A percentile compares a stretch with the other conserved stretches of the same genome.
Evolutionary conservation across 2,329 filamentous ascomycete genomes (phyloP).

Genomic region (Cryphonectria naterciae): DNA sequence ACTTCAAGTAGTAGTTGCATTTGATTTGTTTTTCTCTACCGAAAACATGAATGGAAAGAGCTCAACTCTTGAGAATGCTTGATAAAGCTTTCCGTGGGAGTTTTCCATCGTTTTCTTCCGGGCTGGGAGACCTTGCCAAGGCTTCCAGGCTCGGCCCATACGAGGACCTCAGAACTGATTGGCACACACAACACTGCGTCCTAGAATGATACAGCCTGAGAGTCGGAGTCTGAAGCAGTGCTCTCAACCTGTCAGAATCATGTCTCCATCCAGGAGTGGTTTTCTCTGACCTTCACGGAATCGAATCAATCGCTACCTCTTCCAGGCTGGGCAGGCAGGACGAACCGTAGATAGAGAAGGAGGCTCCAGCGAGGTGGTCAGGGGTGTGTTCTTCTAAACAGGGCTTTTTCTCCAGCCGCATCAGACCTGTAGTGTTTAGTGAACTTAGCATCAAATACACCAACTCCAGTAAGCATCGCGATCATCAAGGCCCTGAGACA

Average conservation of each 20-base stretch:
- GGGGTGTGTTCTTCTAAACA: background rate
- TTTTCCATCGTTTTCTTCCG: background rate
- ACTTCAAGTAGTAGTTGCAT: too few relatives aligned
- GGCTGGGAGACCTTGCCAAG: background rate
- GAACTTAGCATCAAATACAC: conserved; percentile 7
- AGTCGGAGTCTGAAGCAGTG: background rate
- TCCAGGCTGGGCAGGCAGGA: background rate
- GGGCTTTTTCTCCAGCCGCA: background rate
- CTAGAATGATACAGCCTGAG: background rate
- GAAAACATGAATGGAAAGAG: background rate
- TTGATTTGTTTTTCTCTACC: background rate
- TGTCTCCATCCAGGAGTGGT: background rate
- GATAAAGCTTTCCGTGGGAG: background rate
- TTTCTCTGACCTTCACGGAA: background rate
- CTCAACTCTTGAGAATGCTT: background rate
- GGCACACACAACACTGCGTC: background rate
- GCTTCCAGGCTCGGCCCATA: background rate
- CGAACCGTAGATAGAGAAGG: background rate
- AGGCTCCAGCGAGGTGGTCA: background rate
- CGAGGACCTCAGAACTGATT: background rate
- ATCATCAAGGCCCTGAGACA: too few relatives aligned
- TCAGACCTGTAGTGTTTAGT: background rate
- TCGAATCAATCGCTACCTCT: background rate
- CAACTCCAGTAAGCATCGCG: background rate
- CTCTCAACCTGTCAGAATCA: background rate